Percentiles rank a stretch among this genome's conserved stretches.
phyloP scores from a whole-genome alignment of 768 basidiomycete species.

The Leucosporidium scottii region DNA sequence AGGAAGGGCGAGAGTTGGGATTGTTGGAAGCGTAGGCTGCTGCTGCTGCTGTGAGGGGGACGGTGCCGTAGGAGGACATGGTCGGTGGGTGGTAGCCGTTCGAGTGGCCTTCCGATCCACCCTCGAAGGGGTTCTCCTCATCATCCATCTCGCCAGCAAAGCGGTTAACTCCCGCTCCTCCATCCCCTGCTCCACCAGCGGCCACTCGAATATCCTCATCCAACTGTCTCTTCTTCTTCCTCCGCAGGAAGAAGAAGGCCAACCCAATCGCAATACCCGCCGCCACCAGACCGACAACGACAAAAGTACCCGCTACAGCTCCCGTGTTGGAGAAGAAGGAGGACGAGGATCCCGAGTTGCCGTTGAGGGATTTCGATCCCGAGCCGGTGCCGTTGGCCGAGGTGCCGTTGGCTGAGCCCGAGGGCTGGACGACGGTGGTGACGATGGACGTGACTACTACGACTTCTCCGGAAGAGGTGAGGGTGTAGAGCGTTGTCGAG shows the following conservation, averaged over 20 bases:
- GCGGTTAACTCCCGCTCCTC: slow-evolving; percentile 35
- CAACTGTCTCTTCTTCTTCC: slow-evolving; percentile 40
- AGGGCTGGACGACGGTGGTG: slow-evolving; percentile 11
- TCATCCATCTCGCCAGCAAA: slow-evolving; percentile 34
- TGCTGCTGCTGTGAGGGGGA: slow-evolving; percentile 6
- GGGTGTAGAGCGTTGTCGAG: slow-evolving; percentile 6
- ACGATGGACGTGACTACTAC: slow-evolving; percentile 29
- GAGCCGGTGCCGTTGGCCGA: neutral
- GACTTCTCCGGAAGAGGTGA: slow-evolving; percentile 26
- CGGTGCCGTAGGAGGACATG: slow-evolving; percentile 19
- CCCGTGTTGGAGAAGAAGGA: slow-evolving; percentile 72
- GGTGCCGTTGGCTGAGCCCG: neutral
- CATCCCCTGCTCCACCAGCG: slow-evolving; percentile 36
- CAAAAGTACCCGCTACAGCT: slow-evolving; percentile 67
- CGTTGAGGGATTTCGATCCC: slow-evolving; percentile 18
- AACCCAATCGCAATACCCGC: slow-evolving; percentile 49
- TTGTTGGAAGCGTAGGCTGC: neutral
- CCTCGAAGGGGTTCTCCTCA: neutral
- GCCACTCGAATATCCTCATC: slow-evolving; percentile 40
- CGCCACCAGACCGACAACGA: slow-evolving; percentile 62
- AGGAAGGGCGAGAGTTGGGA: neutral
- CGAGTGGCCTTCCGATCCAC: neutral
- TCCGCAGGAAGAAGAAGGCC: slow-evolving; percentile 45
- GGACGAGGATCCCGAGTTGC: slow-evolving; percentile 1
- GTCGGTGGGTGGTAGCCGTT: slow-evolving; percentile 1